Conservation (phyloP, 495 filamentous ascomycete species). For the Bryoglossum gracile region DNA sequence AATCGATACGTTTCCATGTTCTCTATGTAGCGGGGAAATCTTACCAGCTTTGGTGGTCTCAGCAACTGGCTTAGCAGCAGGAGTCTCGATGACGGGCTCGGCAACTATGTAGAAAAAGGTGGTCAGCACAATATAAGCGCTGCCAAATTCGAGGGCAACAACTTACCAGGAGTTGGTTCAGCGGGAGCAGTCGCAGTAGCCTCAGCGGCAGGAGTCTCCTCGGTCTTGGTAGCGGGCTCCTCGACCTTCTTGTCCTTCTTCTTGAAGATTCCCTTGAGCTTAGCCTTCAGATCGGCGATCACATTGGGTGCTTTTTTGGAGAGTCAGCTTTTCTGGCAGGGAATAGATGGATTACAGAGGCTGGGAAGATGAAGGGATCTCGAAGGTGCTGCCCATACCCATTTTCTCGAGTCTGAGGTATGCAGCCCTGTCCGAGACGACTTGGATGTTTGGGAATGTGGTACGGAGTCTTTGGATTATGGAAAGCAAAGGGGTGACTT, state of each 20-base stretch:
- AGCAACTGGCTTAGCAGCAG: constrained; percentile 8
- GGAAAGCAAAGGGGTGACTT: constrained; percentile 7
- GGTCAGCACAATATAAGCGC: not conserved
- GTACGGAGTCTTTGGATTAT: not conserved
- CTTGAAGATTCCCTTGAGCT: constrained; percentile 48
- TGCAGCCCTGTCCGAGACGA: not conserved
- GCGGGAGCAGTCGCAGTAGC: constrained; percentile 13
- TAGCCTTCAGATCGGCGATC: constrained; percentile 34
- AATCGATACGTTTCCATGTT: not conserved
- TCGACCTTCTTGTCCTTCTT: constrained; percentile 29
- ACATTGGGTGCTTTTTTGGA: constrained; percentile 33
- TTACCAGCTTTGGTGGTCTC: constrained; percentile 6
- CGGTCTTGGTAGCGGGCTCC: constrained; percentile 13
- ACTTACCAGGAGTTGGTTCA: constrained; percentile 10
- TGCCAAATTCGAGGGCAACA: too few species aligned
- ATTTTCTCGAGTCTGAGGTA: not conserved
- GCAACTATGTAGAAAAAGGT: not conserved
- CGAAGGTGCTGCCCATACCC: constrained; percentile 4
- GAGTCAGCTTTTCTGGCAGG: too few species aligned
- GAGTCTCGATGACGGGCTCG: constrained; percentile 6
- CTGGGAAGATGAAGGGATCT: not conserved
- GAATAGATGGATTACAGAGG: constrained; percentile 1
- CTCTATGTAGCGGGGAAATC: not conserved
- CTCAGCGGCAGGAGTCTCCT: constrained; percentile 1
- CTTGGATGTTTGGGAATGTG: not conserved